phyloP scores from a whole-genome alignment of 768 basidiomycete species.

The Mycena capillaripes region DNA sequence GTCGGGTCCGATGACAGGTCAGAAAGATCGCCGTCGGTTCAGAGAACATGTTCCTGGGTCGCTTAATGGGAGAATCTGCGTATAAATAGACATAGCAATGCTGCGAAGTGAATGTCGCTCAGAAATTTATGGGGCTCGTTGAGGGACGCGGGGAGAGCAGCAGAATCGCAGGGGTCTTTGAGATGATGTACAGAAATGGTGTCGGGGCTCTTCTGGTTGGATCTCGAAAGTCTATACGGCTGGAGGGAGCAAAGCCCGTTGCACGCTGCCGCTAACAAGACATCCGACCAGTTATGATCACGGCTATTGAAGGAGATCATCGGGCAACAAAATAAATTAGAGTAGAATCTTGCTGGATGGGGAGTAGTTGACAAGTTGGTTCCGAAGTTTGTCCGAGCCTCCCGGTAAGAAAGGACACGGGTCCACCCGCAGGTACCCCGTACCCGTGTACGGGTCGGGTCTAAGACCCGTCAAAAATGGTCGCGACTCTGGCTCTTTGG shows the following conservation, averaged over 20 bases:
- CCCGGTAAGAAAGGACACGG: too few species aligned
- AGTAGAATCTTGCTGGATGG: too few species aligned
- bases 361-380: too few species aligned
- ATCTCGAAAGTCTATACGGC: slow-evolving; percentile 14
- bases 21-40: background rate
- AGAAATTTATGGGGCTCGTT: background rate
- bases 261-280: slow-evolving; percentile 8
- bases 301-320: slow-evolving; percentile 16
- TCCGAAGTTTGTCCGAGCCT: too few species aligned
- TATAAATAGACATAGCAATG: background rate
- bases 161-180: slow-evolving; percentile 9
- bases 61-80: background rate
- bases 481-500: too few species aligned
- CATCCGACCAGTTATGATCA: slow-evolving; percentile 18
- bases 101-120: background rate
- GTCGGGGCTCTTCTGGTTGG: slow-evolving; percentile 9
- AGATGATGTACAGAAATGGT: slow-evolving; percentile 8
- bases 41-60: background rate
- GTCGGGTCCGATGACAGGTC: slow-evolving; percentile 12
- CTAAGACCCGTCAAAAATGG: too few species aligned
- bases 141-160: background rate
- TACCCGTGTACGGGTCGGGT: too few species aligned
- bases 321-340: too few species aligned
- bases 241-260: slow-evolving; percentile 12
- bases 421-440: too few species aligned